Base-by-base conservation (phyloP, 306 rosid species). In the Fragaria iinumae region DNA sequence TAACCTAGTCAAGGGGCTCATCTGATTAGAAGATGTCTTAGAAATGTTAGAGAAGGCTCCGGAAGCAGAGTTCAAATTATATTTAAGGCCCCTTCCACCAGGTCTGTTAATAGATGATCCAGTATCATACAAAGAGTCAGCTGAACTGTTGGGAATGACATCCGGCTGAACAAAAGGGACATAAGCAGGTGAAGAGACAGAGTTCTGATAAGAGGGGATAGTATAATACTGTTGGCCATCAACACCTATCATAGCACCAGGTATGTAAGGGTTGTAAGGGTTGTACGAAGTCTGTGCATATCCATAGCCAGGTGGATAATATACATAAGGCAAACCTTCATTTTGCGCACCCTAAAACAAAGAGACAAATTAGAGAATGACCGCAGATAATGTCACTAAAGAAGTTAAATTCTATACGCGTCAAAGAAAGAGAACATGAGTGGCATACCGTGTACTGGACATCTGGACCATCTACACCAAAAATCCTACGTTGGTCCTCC, bases 201-300 rank as follows among this genome's bases (percentile, higher is more conserved):
- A 83, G 60, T 79, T 87, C 79, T 89, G 90, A 83, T 94, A 89
- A 82, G 89, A 65, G 78, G 97, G 88, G 44, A 85, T 41, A 78
- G 90, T 71, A 81, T 83, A 93, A 79, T 88, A 94, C 67, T 88
- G 93, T 68, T 90, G 85, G 71, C 88, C 89, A 86, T 91, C 97
- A 77, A 77, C 89, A 79, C 98, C 96, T 50, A 94, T 82, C 90
- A 88, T 44, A 67, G 97, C 98, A 82, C 98, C 96, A 60, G 93
- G 98, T 78, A 94, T 91, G 90, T 89, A 94, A 69, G 98, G 97
- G 84, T 94, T 94, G 88, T 91, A 94, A 48, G 98, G 97, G 81
- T 94, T 94, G 85, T 90, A 94, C 60, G 96, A 94, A 79, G 97
- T 90, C 95, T 91, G 96, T 94, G 93, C 89, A 92, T 86, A 94